phyloP scores from a whole-genome alignment of 2,329 filamentous ascomycete species.

The Botrytis hyacinthi region DNA sequence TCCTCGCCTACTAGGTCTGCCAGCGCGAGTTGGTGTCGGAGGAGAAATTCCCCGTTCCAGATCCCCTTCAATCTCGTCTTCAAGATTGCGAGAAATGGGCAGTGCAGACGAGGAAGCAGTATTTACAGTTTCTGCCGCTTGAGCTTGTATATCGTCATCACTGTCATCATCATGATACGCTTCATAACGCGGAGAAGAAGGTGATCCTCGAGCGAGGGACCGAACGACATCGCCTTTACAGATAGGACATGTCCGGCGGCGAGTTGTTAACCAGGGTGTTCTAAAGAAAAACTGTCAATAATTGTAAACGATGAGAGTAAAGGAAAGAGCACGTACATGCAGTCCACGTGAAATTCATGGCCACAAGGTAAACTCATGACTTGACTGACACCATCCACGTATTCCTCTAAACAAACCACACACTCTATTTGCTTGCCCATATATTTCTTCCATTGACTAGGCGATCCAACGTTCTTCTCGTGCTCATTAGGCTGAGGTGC shows the following conservation, averaged over 20 bases:
- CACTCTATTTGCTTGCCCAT: constrained; percentile 77
- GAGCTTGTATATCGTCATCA: constrained; percentile 45
- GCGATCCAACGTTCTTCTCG: constrained; percentile 48
- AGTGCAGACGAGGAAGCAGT: constrained; percentile 47
- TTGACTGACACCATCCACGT: constrained; percentile 86
- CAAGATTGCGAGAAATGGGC: constrained; percentile 26
- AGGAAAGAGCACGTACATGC: constrained; percentile 75
- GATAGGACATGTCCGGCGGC: constrained; percentile 94
- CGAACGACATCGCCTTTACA: constrained; percentile 96
- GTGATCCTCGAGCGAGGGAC: constrained; percentile 52
- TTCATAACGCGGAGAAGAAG: constrained; percentile 37
- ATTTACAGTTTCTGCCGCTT: constrained; percentile 46
- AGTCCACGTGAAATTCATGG: constrained; percentile 95
- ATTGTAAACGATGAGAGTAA: constrained; percentile 16
- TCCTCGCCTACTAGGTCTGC: constrained; percentile 2
- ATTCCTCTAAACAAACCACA: constrained; percentile 95
- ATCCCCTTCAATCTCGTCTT: constrained; percentile 28
- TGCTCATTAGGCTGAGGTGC: constrained; percentile 39
- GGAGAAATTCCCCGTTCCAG: constrained; percentile 33
- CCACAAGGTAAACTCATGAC: constrained; percentile 98
- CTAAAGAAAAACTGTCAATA: constrained; percentile 45
- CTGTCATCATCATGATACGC: constrained; percentile 44
- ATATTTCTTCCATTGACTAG: constrained; percentile 63
- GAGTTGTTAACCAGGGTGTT: constrained; percentile 94
- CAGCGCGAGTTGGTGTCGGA: constrained; percentile 21